Percentiles rank a stretch among this genome's conserved stretches.
phyloP scores from a whole-genome alignment of 2,329 filamentous ascomycete species.

The Claviceps capensis region DNA sequence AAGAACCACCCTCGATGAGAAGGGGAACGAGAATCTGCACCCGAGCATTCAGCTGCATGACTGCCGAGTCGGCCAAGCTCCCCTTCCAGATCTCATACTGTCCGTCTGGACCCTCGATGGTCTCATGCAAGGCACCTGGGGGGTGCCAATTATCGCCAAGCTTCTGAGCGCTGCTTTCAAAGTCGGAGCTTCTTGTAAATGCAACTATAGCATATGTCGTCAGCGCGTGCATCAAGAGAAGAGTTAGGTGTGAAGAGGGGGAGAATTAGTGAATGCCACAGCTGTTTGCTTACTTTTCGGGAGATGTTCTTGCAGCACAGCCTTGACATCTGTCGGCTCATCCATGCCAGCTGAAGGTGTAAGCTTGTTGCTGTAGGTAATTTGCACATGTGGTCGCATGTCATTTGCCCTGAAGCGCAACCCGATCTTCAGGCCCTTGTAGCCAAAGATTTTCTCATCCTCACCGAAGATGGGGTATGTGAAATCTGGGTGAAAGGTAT shows the following conservation, averaged over 20 bases:
- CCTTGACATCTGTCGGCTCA: constrained; percentile 54
- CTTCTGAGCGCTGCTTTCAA: constrained; percentile 41
- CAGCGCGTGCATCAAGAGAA: background rate
- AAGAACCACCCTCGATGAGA: constrained; percentile 86
- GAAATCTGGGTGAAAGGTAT: constrained; percentile 69
- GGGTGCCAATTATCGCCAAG: constrained; percentile 44
- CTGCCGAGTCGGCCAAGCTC: constrained; percentile 52
- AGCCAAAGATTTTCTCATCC: constrained; percentile 84
- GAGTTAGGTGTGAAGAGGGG: background rate
- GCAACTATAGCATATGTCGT: constrained; percentile 35
- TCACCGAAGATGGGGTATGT: constrained; percentile 90
- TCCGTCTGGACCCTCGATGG: constrained; percentile 45
- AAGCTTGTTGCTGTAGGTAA: constrained; percentile 61
- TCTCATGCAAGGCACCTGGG: constrained; percentile 58
- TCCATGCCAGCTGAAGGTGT: constrained; percentile 48
- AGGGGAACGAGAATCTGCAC: constrained; percentile 74
- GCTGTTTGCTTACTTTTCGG: constrained; percentile 39
- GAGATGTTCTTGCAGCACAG: constrained; percentile 49
- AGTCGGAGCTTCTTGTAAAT: constrained; percentile 48
- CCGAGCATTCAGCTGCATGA: constrained; percentile 61
- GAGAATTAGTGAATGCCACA: background rate
- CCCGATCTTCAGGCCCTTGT: constrained; percentile 65
- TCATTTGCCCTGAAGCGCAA: constrained; percentile 56
- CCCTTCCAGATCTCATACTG: constrained; percentile 79
- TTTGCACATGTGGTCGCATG: constrained; percentile 62